Evolutionary conservation across 257 asterid species (phyloP), one percentile per base, ranked within the genome.

Genomic region (Perilla frutescens): DNA sequence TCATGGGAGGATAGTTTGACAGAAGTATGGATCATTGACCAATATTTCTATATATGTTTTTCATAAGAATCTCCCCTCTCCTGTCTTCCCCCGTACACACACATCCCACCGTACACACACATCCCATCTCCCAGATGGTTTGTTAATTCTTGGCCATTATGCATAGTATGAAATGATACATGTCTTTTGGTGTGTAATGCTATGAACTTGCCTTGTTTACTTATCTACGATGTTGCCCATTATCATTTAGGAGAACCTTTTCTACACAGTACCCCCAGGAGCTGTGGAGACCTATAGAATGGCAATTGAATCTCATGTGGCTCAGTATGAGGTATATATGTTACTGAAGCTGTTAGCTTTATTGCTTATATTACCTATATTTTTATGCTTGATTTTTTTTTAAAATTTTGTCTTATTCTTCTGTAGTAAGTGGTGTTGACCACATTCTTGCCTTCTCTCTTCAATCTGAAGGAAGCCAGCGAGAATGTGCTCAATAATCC

Each of bases 231-330:
- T 56, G 31, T 56, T 72, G 40, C 59, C 2, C 56, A 61, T 72
- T 77, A 39, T 69, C 68, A 62, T 78, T 76, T 84, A 96, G 99
- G 98, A 90, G 74, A 83, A 82, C 78, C 87, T 92, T 68, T 92
- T 90, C 88, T 92, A 96, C 64, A 47, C 82, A 62, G 83, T 87
- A 61, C 86, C 82, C 1, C 77, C 85, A 68, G 98, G 92, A 79
- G 92, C 96, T 8, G 59, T 85, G 85, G 90, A 82, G 81, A 71
- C 85, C 20, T 96, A 90, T 81, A 86, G 85, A 79, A 83, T 73
- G 70, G 85, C 91, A 62, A 77, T 90, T 72, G 94, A 85, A 84
- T 90, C 88, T 50, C 87, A 78, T 76, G 82, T 81, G 75, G 62
- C 81, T 49, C 92, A 83, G 71, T 72, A 45, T 55, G 90, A 88